These are phyloP conservation scores for Kwoniella pini DNA, from an alignment of 768 basidiomycete species.

Conservation along the genomic window DNA sequence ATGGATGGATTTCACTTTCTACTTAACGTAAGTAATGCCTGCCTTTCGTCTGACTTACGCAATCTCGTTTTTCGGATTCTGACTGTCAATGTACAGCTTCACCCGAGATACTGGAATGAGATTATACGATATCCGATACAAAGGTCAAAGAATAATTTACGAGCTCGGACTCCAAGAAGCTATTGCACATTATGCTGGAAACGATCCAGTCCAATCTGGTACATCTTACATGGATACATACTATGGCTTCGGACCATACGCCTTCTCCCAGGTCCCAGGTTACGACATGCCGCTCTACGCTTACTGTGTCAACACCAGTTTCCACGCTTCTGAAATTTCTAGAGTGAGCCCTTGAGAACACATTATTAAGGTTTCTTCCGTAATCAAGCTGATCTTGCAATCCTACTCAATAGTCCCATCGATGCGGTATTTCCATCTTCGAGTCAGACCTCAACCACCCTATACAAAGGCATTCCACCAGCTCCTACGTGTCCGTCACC, in stretches of 20 bases:
- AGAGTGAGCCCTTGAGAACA: too few species aligned
- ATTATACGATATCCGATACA: conserved; percentile 65
- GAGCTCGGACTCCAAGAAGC: conserved; percentile 67
- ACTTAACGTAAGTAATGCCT: conserved; percentile 5
- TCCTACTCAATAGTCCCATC: conserved; percentile 28
- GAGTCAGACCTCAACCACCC: conserved; percentile 42
- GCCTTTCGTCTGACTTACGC: conserved; percentile 64
- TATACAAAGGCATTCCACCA: conserved; percentile 43
- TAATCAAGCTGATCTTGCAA: too few species aligned
- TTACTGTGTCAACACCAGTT: conserved; percentile 42
- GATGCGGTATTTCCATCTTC: conserved; percentile 44
- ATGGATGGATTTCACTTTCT: conserved; percentile 57
- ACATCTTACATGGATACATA: conserved; percentile 63
- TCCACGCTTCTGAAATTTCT: conserved; percentile 47
- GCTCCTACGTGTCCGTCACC: conserved; percentile 38
- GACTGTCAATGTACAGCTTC: conserved; percentile 53
- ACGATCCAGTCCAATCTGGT: conserved; percentile 64
- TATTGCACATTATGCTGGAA: conserved; percentile 56
- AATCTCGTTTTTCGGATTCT: conserved; percentile 56
- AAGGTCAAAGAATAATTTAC: conserved; percentile 64
- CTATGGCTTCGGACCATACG: conserved; percentile 45
- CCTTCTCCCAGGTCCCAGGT: conserved; percentile 45
- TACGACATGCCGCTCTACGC: conserved; percentile 52
- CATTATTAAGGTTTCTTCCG: too few species aligned
- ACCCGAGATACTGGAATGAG: conserved; percentile 30